phyloP scores from a whole-genome alignment of 1,139 yeast genomes.

The Blastobotrys malaysiensis region DNA sequence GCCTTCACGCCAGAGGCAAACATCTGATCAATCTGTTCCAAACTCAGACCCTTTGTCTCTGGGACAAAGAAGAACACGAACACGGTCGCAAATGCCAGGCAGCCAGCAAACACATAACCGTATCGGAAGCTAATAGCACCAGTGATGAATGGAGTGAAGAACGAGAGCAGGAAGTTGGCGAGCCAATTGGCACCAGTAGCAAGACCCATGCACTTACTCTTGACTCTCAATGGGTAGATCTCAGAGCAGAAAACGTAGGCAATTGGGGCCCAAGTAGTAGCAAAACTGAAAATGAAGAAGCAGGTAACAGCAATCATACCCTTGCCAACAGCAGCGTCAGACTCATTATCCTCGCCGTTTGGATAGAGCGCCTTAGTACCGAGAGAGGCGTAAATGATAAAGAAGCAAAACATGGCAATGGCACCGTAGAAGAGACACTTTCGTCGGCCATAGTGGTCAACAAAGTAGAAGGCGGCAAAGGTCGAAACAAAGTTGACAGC shows the following conservation, averaged over 20 bases:
- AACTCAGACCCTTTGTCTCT: constrained; percentile 67
- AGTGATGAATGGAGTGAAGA: constrained; percentile 45
- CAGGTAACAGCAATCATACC: constrained; percentile 70
- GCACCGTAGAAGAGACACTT: constrained; percentile 59
- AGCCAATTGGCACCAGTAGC: constrained; percentile 73
- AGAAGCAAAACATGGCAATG: constrained; percentile 57
- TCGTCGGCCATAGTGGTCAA: constrained; percentile 71
- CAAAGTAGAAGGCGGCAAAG: constrained; percentile 57
- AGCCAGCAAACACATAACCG: constrained; percentile 71
- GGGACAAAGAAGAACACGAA: constrained; percentile 63
- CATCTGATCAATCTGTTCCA: constrained; percentile 65
- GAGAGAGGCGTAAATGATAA: constrained; percentile 60
- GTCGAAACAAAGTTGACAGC: constrained; percentile 74
- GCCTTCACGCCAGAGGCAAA: constrained; percentile 30
- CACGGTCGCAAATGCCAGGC: constrained; percentile 57
- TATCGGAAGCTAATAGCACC: constrained; percentile 50
- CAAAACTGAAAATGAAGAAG: constrained; percentile 74
- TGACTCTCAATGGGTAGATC: constrained; percentile 69
- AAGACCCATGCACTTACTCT: constrained; percentile 73
- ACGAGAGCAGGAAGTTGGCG: constrained; percentile 59
- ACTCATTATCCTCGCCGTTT: constrained; percentile 45
- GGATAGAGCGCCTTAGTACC: constrained; percentile 62
- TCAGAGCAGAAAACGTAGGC: constrained; percentile 76
- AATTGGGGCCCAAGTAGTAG: constrained; percentile 85
- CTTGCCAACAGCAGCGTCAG: constrained; percentile 43